These are phyloP conservation scores for Schwanniomyces polymorphus DNA, from an alignment of 805 yeast species.

Conservation along the genomic window DNA sequence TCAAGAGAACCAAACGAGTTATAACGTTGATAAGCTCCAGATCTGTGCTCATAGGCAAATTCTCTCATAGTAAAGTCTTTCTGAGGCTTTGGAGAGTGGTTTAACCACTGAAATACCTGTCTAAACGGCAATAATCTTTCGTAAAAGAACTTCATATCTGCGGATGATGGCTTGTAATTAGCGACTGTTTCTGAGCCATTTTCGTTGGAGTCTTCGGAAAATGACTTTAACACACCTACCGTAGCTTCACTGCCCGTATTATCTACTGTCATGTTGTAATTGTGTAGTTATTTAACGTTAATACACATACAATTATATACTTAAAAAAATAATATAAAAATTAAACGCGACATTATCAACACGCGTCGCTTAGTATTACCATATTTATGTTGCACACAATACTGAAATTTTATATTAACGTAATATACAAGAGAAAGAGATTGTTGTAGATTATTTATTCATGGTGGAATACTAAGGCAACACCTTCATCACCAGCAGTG, in stretches of 20 bases:
- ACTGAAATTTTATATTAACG: not conserved
- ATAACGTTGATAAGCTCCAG: slow-evolving; percentile 90
- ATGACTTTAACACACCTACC: slow-evolving; percentile 1
- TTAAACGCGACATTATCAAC: not conserved
- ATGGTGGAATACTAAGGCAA: slow-evolving; percentile 64
- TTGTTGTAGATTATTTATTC: not conserved
- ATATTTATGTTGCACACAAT: not conserved
- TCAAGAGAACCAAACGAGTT: slow-evolving; percentile 66
- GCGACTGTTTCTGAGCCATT: not conserved
- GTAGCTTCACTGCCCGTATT: not conserved
- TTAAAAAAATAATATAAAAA: not conserved
- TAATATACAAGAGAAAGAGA: slow-evolving; percentile 3
- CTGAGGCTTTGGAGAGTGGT: slow-evolving; percentile 76
- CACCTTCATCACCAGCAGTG: slow-evolving; percentile 98
- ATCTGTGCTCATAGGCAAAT: slow-evolving; percentile 84
- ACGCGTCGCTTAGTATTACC: not conserved
- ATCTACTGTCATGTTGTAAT: slow-evolving; percentile 4
- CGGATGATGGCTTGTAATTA: slow-evolving; percentile 37
- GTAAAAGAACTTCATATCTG: slow-evolving; percentile 75
- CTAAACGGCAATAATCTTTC: slow-evolving; percentile 73
- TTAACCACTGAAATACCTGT: slow-evolving; percentile 82
- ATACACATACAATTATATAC: not conserved
- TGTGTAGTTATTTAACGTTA: not conserved
- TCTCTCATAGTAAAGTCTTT: slow-evolving; percentile 85
- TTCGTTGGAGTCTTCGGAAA: slow-evolving; percentile 1